Percentiles rank a stretch among this genome's conserved stretches.
Evolutionary conservation across 495 filamentous ascomycete genomes (phyloP).

Genomic region (Penicillium verhagenii): DNA sequence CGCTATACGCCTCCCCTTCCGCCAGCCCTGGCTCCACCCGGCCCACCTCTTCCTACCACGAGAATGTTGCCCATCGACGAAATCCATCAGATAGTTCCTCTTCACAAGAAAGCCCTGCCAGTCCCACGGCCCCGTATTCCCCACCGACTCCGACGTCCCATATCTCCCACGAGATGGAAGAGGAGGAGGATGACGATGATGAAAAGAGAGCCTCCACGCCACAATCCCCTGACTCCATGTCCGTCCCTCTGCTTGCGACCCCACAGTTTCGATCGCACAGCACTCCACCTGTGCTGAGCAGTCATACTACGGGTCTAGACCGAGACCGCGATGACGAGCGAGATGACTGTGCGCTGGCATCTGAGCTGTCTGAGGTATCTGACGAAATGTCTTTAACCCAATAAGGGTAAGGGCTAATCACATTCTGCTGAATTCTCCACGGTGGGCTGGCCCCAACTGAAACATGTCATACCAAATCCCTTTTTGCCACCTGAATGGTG

Average conservation of each 20-base stretch:
- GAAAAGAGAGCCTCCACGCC: too few species aligned
- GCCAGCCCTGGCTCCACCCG: slow-evolving; percentile 46
- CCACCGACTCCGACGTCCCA: slow-evolving; percentile 50
- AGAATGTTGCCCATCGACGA: slow-evolving; percentile 32
- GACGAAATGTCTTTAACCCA: slow-evolving; percentile 8
- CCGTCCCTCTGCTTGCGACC: slow-evolving; percentile 22
- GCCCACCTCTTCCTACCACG: slow-evolving; percentile 38
- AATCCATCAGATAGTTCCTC: slow-evolving; percentile 40
- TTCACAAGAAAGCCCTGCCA: slow-evolving; percentile 33
- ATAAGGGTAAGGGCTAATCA: slow-evolving; percentile 10
- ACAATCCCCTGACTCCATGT: slow-evolving; percentile 17
- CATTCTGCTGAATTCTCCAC: background rate
- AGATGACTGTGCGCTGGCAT: slow-evolving; percentile 8
- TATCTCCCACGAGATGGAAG: slow-evolving; percentile 22
- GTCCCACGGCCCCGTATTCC: slow-evolving; percentile 41
- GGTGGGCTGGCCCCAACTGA: slow-evolving; percentile 2
- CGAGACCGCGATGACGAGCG: slow-evolving; percentile 7
- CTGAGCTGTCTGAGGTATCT: slow-evolving; percentile 5
- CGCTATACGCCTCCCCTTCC: slow-evolving; percentile 43
- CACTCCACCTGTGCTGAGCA: slow-evolving; percentile 39
- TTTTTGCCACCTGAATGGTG: background rate
- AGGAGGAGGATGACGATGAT: slow-evolving; percentile 13
- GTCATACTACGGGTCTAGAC: slow-evolving; percentile 11
- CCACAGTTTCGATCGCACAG: slow-evolving; percentile 37
- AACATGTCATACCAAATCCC: background rate